A percentile compares a stretch with the other conserved stretches of the same genome.
Conservation (phyloP, 139 green algal genomes). For the Chlorella sorokiniana region DNA sequence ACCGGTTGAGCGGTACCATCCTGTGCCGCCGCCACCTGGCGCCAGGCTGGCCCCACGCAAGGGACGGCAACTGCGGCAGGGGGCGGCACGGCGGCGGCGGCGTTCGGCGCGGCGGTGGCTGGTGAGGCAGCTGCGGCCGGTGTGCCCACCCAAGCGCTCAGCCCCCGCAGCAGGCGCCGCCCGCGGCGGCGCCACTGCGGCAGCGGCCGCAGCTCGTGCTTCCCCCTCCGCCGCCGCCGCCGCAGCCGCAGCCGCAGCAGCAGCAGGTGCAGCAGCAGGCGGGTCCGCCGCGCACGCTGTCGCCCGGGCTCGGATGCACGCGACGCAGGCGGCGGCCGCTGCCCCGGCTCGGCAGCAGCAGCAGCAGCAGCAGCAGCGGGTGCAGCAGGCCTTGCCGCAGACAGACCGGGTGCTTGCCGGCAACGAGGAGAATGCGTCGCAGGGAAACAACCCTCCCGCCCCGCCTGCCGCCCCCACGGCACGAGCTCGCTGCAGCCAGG, state of each 20-base stretch:
- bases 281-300: not conserved
- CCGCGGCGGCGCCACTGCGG: no score
- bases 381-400: not conserved
- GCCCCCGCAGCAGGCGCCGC: not conserved
- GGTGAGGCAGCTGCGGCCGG: not conserved
- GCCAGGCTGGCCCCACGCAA: no score
- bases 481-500: not conserved
- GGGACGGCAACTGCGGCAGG: no score
- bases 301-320: not conserved
- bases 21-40: not conserved
- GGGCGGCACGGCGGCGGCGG: no score
- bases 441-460: not conserved
- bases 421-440: slow-evolving; percentile 8
- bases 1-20: slow-evolving; percentile 22
- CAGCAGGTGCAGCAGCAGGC: slow-evolving; percentile 1
- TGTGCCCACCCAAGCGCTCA: not conserved
- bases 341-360: not conserved
- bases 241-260: not conserved
- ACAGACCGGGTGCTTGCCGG: not conserved
- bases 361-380: not conserved
- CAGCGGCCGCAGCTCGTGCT: slow-evolving; percentile 10
- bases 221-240: not conserved
- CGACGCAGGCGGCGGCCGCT: not conserved
- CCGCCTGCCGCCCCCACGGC: not conserved
- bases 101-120: not conserved